phyloP scores from a whole-genome alignment of 2,329 filamentous ascomycete species.

The Alternaria brassicicola region DNA sequence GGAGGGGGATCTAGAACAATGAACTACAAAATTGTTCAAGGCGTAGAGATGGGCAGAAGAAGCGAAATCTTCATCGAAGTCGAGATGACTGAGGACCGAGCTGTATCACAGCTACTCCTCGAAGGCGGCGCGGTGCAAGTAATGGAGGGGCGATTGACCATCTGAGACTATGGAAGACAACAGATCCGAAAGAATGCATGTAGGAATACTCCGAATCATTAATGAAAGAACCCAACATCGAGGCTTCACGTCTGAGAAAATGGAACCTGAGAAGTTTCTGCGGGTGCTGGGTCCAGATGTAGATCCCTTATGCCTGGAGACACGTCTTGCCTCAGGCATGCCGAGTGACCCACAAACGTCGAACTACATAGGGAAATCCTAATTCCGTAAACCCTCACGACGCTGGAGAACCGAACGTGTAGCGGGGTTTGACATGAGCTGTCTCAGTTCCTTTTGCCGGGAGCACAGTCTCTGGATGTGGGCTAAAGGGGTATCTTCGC shows the following conservation, averaged over 20 bases:
- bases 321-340: slow-evolving; percentile 17
- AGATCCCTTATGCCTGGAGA: slow-evolving; percentile 12
- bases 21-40: slow-evolving; percentile 55
- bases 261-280: slow-evolving; percentile 11
- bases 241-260: slow-evolving; percentile 2
- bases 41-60: slow-evolving; percentile 59
- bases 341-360: not conserved
- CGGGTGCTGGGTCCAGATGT: slow-evolving; percentile 12
- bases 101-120: slow-evolving; percentile 52
- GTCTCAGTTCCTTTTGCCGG: slow-evolving; percentile 19
- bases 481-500: slow-evolving; percentile 11
- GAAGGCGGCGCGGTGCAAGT: slow-evolving; percentile 53
- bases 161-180: slow-evolving; percentile 21
- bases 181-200: slow-evolving; percentile 4
- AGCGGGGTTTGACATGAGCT: slow-evolving; percentile 11
- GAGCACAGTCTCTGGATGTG: slow-evolving; percentile 5
- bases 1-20: slow-evolving; percentile 40
- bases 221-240: slow-evolving; percentile 3
- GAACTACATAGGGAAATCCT: slow-evolving; percentile 5
- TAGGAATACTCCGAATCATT: not conserved
- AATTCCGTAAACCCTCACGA: slow-evolving; percentile 7
- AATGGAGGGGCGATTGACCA: slow-evolving; percentile 40
- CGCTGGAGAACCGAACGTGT: slow-evolving; percentile 4
- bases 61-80: slow-evolving; percentile 58
- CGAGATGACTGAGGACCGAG: slow-evolving; percentile 45